These are phyloP conservation scores for Calonectria crousiana DNA, from an alignment of 2,329 filamentous ascomycete genomes.

Conservation along the genomic window DNA sequence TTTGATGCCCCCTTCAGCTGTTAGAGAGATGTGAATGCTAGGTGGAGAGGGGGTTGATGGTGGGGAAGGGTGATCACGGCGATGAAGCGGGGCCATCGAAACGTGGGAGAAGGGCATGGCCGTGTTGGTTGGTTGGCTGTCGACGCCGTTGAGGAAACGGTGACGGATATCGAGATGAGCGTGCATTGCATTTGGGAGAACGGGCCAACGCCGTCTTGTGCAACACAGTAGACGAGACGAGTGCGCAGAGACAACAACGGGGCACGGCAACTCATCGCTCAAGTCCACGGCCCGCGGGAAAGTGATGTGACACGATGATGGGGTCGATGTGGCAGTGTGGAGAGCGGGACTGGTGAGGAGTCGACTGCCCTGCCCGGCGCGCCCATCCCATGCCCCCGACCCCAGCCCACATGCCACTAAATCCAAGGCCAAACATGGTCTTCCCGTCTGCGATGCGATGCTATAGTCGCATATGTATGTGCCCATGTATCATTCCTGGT, in stretches of 20 bases:
- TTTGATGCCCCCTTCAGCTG: slow-evolving; percentile 15
- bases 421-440: neutral
- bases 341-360: slow-evolving; percentile 1
- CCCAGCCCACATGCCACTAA: slow-evolving; percentile 7
- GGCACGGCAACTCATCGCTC: neutral
- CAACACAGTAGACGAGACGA: neutral
- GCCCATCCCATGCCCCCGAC: neutral
- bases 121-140: neutral
- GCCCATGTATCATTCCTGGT: slow-evolving; percentile 4
- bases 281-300: neutral
- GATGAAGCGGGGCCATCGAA: neutral
- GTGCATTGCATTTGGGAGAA: slow-evolving; percentile 9
- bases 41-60: slow-evolving; percentile 11
- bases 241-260: neutral
- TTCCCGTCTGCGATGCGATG: slow-evolving; percentile 1
- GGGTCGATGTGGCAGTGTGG: slow-evolving; percentile 4
- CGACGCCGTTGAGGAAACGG: neutral
- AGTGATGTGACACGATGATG: slow-evolving; percentile 4
- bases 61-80: slow-evolving; percentile 4
- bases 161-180: neutral
- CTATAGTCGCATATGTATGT: neutral
- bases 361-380: neutral
- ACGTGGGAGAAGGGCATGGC: neutral
- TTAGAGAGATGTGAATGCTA: neutral
- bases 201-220: neutral